Evolutionary conservation across 352 stramenopile species (phyloP), one percentile per base, ranked within the genome.

Genomic region (Globisporangium nodosum): DNA sequence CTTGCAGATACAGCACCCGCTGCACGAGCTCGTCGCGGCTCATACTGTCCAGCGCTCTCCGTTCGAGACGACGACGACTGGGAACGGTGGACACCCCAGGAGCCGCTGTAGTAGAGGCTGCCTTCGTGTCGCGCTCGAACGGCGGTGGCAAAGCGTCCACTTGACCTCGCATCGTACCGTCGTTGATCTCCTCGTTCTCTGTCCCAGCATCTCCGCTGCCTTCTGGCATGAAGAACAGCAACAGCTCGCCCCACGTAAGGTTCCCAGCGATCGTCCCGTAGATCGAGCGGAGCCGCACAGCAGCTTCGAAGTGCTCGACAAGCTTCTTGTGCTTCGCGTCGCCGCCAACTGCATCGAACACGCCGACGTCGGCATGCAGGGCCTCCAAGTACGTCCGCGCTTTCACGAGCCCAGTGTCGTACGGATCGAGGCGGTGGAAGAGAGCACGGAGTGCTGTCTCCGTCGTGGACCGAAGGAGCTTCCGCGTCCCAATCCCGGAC

Each of bases 201-300:
- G 5, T 18, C 4, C 37, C 13, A 43, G 18, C 37, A 27, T 45
- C 52, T 24, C 45, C 31, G 20, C 8, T 53, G 42, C 68, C 58
- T 12, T 68, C 63, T 0, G 80, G 82, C 49, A 92, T 79, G 49
- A 90, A 90, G 8, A 86, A 57, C 5, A 92, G 63, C 58, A 92
- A 21, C 39, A 92, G 76, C 59, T 92, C 80, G 31, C 82, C 82
- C 82, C 82, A 92, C n/a, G 80, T 90, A 27, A 88, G 56, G 6
- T 67, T 85, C 0, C 69, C 71, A 7, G 62, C 30, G 9, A 69
- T 18, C 15, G 49, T 56, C 7, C 56, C 54, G 13, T 52, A 45
- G 11, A 57, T 18, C 7, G 74, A 74, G 13, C 70, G 55, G 43
- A 70, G 64, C 2, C 62, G 61, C 12, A 85, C 50, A 18, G 49